These are phyloP conservation scores for Fraxinus baroniana DNA, from an alignment of 305 asterid genomes.

Conservation along the genomic window DNA sequence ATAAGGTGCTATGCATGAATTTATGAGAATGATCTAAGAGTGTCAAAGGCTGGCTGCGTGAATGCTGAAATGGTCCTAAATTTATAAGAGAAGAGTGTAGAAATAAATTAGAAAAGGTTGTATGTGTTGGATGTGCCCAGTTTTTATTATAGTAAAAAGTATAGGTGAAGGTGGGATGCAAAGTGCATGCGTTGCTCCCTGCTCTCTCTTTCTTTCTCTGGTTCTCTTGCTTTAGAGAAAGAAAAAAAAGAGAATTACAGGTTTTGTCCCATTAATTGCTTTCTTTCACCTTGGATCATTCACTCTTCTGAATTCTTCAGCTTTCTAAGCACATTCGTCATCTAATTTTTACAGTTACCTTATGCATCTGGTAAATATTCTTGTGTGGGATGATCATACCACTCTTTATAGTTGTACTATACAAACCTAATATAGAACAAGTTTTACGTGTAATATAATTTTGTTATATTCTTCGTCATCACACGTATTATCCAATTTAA, in stretches of 20 bases:
- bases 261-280: not conserved
- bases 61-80: not conserved
- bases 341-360: not conserved
- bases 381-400: no score
- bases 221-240: not conserved
- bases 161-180: not conserved
- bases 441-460: not conserved
- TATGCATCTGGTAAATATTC: not conserved
- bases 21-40: not conserved
- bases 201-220: not conserved
- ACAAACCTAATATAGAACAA: no score
- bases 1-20: not conserved
- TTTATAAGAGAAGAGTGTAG: no score
- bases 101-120: not conserved
- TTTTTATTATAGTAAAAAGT: not conserved
- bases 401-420: no score
- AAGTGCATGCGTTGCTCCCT: not conserved
- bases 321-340: not conserved
- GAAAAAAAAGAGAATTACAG: not conserved
- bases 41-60: not conserved
- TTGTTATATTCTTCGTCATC: not conserved
- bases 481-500: no score
- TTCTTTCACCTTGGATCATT: not conserved
- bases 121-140: not conserved
- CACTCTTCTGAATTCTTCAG: not conserved